phyloP scores from a whole-genome alignment of 108 stramenopile genomes.

The Stephanodiscus triporus region DNA sequence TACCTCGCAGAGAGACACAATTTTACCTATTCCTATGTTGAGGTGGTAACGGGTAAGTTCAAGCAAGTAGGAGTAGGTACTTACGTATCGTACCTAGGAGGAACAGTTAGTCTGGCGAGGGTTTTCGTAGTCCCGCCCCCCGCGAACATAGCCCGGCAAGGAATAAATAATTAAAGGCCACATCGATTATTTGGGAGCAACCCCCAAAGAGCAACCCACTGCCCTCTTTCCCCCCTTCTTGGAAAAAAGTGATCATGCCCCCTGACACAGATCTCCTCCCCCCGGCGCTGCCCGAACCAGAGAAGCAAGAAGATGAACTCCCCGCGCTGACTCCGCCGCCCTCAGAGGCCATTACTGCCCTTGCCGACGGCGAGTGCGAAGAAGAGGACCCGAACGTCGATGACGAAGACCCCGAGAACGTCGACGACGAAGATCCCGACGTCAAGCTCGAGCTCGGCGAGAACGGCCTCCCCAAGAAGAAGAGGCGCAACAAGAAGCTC shows the following conservation, averaged over 20 bases:
- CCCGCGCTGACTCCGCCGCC: neutral
- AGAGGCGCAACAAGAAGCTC: slow-evolving; percentile 29
- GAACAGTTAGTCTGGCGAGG: too few relatives aligned
- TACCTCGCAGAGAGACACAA: too few relatives aligned
- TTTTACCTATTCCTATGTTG: too few relatives aligned
- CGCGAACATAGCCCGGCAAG: too few relatives aligned
- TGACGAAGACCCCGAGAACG: neutral
- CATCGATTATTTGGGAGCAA: neutral
- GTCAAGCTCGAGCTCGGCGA: slow-evolving; percentile 2
- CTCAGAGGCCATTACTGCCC: slow-evolving; percentile 1
- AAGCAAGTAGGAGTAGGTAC: too few relatives aligned
- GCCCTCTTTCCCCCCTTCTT: neutral
- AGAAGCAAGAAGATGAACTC: neutral
- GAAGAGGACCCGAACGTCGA: neutral
- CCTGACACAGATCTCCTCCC: slow-evolving; percentile 5
- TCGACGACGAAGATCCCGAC: neutral
- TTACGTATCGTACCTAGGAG: too few relatives aligned
- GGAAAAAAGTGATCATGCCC: slow-evolving; percentile 19
- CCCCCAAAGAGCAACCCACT: neutral
- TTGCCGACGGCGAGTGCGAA: neutral
- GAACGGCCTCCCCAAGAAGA: slow-evolving; percentile 11
- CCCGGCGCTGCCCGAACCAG: slow-evolving; percentile 4
- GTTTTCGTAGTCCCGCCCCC: too few relatives aligned
- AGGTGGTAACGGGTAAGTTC: too few relatives aligned
- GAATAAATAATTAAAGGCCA: too few relatives aligned